Evolutionary conservation across 2,329 filamentous ascomycete genomes (phyloP).

Genomic region (Neonectria neomacrospora): DNA sequence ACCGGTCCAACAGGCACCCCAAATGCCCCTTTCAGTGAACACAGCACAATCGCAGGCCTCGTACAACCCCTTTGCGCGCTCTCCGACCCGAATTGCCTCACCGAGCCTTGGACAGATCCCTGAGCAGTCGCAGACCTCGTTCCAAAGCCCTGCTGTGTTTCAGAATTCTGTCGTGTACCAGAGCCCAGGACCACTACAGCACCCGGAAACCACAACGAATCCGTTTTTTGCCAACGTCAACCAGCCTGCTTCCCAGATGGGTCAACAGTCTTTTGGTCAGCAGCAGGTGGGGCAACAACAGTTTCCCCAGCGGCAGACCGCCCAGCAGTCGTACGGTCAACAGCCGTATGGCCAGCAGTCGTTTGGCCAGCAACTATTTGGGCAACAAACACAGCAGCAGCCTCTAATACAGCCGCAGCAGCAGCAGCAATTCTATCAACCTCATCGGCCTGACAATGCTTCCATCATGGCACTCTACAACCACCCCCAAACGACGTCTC

Average conservation of each 20-base stretch:
- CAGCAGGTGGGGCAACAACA: conserved; percentile 36
- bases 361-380: conserved; percentile 42
- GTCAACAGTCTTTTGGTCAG: conserved; percentile 44
- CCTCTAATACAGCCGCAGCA: conserved; percentile 36
- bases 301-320: conserved; percentile 45
- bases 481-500: conserved; percentile 64
- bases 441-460: conserved; percentile 71
- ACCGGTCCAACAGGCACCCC: conserved; percentile 48
- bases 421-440: conserved; percentile 53
- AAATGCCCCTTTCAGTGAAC: conserved; percentile 51
- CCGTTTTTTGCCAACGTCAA: conserved; percentile 51
- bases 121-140: conserved; percentile 61
- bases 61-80: conserved; percentile 62
- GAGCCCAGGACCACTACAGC: conserved; percentile 41
- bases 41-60: conserved; percentile 49
- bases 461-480: conserved; percentile 82
- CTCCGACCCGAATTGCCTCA: conserved; percentile 62
- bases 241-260: conserved; percentile 43
- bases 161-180: conserved; percentile 50
- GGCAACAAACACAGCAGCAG: conserved; percentile 41
- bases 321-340: conserved; percentile 32
- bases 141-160: conserved; percentile 48
- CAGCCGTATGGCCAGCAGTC: conserved; percentile 40
- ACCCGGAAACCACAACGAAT: conserved; percentile 47
- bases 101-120: conserved; percentile 63